phyloP scores from a whole-genome alignment of 2,329 filamentous ascomycete genomes.

The Aureobasidium sp. region DNA sequence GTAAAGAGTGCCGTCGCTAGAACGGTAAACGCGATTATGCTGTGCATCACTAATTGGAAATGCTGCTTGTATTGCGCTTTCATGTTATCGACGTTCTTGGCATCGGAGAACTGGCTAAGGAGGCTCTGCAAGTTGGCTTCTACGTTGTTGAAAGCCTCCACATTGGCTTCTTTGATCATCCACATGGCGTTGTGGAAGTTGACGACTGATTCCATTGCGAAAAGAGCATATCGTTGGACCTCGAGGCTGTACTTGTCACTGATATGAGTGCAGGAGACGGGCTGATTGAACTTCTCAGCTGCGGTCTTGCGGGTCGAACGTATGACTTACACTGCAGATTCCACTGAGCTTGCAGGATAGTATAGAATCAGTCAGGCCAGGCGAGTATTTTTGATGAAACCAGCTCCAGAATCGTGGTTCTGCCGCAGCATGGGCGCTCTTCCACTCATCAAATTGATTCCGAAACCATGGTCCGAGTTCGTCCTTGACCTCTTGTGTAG shows the following conservation, averaged over 20 bases:
- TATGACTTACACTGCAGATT: neutral
- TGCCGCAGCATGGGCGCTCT: neutral
- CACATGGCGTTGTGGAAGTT: neutral
- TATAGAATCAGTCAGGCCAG: neutral
- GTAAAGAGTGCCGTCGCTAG: neutral
- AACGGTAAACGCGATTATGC: neutral
- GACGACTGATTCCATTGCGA: neutral
- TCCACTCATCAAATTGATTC: neutral
- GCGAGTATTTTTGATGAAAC: neutral
- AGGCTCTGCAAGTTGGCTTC: neutral
- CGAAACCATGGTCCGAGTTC: neutral
- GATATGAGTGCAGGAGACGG: neutral
- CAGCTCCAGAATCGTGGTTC: neutral
- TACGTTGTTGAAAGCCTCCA: neutral
- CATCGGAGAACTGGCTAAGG: neutral
- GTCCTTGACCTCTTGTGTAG: too few species aligned
- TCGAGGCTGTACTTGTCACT: neutral
- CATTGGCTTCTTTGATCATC: neutral
- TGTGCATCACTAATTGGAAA: neutral
- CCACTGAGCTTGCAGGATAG: neutral
- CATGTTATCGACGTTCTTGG: neutral
- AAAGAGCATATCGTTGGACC: neutral
- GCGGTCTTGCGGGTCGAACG: too few species aligned
- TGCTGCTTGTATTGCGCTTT: neutral
- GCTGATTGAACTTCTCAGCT: too few species aligned